Conservation (phyloP, 345 rosid genomes). For the Nephelium lappaceum region DNA sequence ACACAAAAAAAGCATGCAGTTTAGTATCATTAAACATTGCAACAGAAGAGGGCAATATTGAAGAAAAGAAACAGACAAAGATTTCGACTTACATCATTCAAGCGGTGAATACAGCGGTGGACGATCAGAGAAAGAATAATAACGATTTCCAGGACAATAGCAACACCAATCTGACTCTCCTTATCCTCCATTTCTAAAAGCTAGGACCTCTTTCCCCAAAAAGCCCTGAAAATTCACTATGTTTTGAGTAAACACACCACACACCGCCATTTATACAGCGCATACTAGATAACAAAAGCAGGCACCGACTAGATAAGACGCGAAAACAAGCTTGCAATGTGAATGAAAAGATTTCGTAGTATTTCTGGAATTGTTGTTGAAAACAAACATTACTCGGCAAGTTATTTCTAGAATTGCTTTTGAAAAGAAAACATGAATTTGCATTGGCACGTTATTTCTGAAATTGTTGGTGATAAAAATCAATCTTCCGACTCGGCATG, state of each 20-base stretch:
- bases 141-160: conserved; percentile 81
- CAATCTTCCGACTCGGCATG: no score
- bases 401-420: no score
- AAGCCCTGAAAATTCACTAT: no score
- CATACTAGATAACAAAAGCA: background rate
- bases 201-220: conserved; percentile 1
- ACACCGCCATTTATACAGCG: background rate
- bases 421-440: no score
- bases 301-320: background rate
- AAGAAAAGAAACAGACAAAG: background rate
- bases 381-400: no score
- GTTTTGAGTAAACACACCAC: background rate
- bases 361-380: no score
- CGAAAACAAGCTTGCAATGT: background rate
- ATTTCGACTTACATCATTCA: conserved; percentile 61
- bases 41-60: background rate
- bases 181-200: conserved; percentile 29
- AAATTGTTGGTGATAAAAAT: no score
- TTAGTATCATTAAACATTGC: background rate
- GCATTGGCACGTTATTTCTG: no score
- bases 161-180: conserved; percentile 42
- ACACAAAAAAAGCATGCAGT: background rate
- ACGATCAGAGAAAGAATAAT: conserved; percentile 83
- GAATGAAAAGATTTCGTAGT: no score
- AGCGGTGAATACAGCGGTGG: conserved; percentile 79